Evolutionary conservation across 495 filamentous ascomycete species (phyloP), one percentile per base, ranked within the genome.

Genomic region (Xylaria sp.): DNA sequence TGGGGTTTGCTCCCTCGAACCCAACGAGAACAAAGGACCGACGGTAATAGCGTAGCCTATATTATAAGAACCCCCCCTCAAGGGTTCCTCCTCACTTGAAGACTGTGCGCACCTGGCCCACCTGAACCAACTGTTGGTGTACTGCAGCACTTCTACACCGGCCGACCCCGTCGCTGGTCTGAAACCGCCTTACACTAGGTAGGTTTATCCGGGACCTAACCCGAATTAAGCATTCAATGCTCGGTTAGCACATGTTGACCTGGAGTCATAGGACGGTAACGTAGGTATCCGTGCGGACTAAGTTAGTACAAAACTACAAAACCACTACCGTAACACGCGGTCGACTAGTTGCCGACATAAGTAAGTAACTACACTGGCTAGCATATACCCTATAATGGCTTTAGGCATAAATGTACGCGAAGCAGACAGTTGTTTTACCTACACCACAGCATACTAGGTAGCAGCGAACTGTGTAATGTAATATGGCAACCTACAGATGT

Each of bases 1-100:
- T 55, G 35, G 63, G 63, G 41, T 67, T 19, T 41, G 35, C 48
- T 26, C 43, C 33, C 48, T 55, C 64, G 48, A 53, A 67, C 64
- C 46, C 46, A 55, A 40, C 64, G 40, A 21, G 62, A 52, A 50
- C 41, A 46, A 44, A 50, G 19, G 26, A 24, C 40, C 44, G 62
- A 66, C 62, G 2, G 26, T 41, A 41, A 31, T 41, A 55, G 31
- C 21, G 55, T 67, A 67, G 64, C 64, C 33, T 55, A 21, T 19
- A 14, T 53, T 66, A 53, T 43, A 31, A 41, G 58, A 19, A 24
- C 19, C 15, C 21, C 19, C 24, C 61, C 31, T 12, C 62, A 50
- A 52, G 62, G 62, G 44, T 52, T 37, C 46, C 14, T 21, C 19
- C 26, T 66, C 21, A 26, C 21, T 48, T 48, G 41, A 48, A 48